Evolutionary conservation across 2,329 filamentous ascomycete species (phyloP).

Genomic region (Neopestalotiopsis rosae): DNA sequence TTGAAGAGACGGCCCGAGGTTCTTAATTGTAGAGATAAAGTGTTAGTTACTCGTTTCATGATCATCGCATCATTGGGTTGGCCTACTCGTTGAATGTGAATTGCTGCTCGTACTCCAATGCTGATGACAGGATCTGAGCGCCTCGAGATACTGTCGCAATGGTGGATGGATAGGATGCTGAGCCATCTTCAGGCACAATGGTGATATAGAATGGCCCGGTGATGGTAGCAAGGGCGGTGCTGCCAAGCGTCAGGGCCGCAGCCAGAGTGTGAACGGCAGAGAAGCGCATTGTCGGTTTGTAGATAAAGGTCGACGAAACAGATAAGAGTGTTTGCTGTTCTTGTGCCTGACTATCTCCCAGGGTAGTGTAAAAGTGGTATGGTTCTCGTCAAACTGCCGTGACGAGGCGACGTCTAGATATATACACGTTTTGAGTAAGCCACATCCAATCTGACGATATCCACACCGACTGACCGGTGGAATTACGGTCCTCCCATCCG

Average conservation of each 20-base stretch:
- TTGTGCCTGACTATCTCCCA: neutral
- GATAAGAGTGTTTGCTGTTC: neutral
- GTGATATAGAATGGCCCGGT: conserved; percentile 13
- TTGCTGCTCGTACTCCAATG: conserved; percentile 11
- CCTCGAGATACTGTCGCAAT: conserved; percentile 13
- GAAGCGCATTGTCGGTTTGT: conserved; percentile 3
- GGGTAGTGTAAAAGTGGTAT: neutral
- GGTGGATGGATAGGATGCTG: conserved; percentile 9
- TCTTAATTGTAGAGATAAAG: neutral
- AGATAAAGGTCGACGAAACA: neutral
- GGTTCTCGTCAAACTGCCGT: neutral
- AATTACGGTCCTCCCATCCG: conserved; percentile 11
- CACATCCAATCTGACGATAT: neutral
- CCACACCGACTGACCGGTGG: conserved; percentile 6
- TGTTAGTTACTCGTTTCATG: too few relatives aligned
- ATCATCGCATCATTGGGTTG: too few relatives aligned
- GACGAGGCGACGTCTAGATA: neutral
- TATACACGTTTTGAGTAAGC: neutral
- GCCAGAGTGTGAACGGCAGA: neutral
- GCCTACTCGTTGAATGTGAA: conserved; percentile 15
- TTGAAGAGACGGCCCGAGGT: conserved; percentile 8
- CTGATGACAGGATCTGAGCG: conserved; percentile 13
- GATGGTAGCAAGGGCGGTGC: conserved; percentile 4
- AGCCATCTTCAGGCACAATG: conserved; percentile 13
- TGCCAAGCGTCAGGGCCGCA: conserved; percentile 7